Evolutionary conservation across 257 asterid species (phyloP), one percentile per base, ranked within the genome.

Genomic region (Haberlea rhodopensis): DNA sequence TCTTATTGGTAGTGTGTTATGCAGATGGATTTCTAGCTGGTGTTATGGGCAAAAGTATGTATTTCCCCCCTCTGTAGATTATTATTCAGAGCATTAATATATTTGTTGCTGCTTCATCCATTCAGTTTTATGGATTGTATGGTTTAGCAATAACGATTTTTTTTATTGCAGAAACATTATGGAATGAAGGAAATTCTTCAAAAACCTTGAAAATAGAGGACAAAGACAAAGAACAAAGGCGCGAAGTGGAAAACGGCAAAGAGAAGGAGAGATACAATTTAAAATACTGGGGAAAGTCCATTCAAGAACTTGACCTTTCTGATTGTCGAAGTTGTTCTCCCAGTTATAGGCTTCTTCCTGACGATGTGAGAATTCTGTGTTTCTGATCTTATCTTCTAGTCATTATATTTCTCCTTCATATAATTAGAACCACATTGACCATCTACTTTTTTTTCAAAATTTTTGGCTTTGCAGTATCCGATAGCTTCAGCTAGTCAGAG

Each of bases 341-440:
- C 68, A 94, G 99, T 71, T 94, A 94, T 66, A 87, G 96, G 65
- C 95, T 88, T 81, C 97, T 94, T 73, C 99, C 99, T n/a, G 97
- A 94, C 19, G 99, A 94, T 86, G 99, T 94, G 76, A 61, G 88
- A 49, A 29, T 55, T 56, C 46, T 16, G 51, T 43, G 13, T 2
- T 43, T 4, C 7, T 6, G 5, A 5, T 43, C 51, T 43, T 4
- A 43, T 15, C 20, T 43, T 43, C 51, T 43, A 20, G 51, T 15
- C 18, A 15, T 67, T 54, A 21, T 60, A 18, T 32, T 31, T 57
- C 34, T 32, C 7, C 8, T 7, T 32, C 7, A 40, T 40, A 40
- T 3, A 3, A 15, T 40, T 15, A 40, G 6, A 40, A 40, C 6
- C 5, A 40, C 15, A 19, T 43, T 43, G n/a, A n/a, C n/a, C 51